These are phyloP conservation scores for Podila epigama DNA, from an alignment of 192 early-diverging fungal species.

Conservation along the genomic window DNA sequence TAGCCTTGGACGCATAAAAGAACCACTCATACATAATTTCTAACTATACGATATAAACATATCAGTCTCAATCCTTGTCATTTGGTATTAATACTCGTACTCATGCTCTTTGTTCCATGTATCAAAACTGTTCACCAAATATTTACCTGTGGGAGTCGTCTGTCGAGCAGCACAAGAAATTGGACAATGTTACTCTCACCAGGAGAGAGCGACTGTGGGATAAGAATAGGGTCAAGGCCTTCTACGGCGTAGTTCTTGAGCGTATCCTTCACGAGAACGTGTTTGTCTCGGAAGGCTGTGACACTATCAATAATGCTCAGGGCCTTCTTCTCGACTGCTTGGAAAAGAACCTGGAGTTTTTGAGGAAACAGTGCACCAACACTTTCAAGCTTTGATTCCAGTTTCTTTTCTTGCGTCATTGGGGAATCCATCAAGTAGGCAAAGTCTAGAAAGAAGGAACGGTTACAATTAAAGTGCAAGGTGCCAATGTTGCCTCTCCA, in stretches of 20 bases:
- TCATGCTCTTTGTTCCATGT: no score
- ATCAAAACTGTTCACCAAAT: no score
- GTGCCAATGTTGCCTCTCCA: background rate
- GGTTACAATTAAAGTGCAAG: background rate
- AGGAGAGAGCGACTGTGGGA: slow-evolving; percentile 2
- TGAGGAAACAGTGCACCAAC: slow-evolving; percentile 16
- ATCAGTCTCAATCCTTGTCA: no score
- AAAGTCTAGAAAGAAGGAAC: slow-evolving; percentile 23
- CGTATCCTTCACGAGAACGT: background rate
- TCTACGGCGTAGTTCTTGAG: background rate
- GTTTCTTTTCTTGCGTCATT: slow-evolving; percentile 23
- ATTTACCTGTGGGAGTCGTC: slow-evolving; percentile 16
- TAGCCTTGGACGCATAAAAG: background rate
- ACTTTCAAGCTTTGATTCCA: slow-evolving; percentile 14
- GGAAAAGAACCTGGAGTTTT: slow-evolving; percentile 14
- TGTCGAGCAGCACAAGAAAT: slow-evolving; percentile 10
- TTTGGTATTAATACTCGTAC: no score
- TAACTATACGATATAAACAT: slow-evolving; percentile 7
- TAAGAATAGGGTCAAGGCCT: slow-evolving; percentile 5
- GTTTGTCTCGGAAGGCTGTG: slow-evolving; percentile 1
- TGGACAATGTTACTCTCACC: slow-evolving; percentile 19
- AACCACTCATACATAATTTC: slow-evolving; percentile 10
- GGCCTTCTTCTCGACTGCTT: slow-evolving; percentile 14
- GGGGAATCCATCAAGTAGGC: slow-evolving; percentile 19
- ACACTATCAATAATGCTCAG: slow-evolving; percentile 7